Evolutionary conservation across 2,329 filamentous ascomycete genomes (phyloP).

Genomic region (Corinectria fuckeliana): DNA sequence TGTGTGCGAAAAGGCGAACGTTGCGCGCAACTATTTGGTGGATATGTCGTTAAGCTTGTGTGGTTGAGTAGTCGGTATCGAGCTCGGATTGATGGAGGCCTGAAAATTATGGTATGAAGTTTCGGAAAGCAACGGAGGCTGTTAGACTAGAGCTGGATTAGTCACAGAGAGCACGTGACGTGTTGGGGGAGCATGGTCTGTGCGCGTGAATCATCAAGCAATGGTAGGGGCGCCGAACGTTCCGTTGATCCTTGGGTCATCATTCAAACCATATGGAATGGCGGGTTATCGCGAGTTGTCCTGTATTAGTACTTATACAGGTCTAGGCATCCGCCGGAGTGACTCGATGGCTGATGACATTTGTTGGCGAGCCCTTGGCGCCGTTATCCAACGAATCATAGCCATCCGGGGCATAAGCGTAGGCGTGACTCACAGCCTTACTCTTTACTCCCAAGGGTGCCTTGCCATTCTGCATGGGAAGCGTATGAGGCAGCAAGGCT

Average conservation of each 20-base stretch:
- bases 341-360: constrained; percentile 31
- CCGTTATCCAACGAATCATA: constrained; percentile 14
- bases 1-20: background rate
- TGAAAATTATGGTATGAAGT: constrained; percentile 47
- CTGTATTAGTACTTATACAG: constrained; percentile 36
- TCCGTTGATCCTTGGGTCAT: constrained; percentile 18
- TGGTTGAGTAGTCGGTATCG: constrained; percentile 11
- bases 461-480: constrained; percentile 28
- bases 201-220: constrained; percentile 24
- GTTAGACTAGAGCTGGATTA: constrained; percentile 32
- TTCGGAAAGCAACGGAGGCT: constrained; percentile 35
- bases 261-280: background rate
- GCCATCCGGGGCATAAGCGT: constrained; percentile 4
- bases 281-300: constrained; percentile 14
- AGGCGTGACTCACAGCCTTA: constrained; percentile 35
- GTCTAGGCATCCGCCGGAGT: constrained; percentile 33
- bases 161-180: constrained; percentile 39
- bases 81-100: constrained; percentile 39
- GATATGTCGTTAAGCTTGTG: constrained; percentile 20
- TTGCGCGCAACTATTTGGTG: constrained; percentile 7
- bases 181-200: constrained; percentile 26
- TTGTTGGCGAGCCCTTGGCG: constrained; percentile 22
- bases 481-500: constrained; percentile 31
- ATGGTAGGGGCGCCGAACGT: constrained; percentile 31
- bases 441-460: constrained; percentile 25